Evolutionary conservation across 129 eudicot genomes (phyloP), one percentile per base, ranked within the genome.

Genomic region (Artemisia argyi): DNA sequence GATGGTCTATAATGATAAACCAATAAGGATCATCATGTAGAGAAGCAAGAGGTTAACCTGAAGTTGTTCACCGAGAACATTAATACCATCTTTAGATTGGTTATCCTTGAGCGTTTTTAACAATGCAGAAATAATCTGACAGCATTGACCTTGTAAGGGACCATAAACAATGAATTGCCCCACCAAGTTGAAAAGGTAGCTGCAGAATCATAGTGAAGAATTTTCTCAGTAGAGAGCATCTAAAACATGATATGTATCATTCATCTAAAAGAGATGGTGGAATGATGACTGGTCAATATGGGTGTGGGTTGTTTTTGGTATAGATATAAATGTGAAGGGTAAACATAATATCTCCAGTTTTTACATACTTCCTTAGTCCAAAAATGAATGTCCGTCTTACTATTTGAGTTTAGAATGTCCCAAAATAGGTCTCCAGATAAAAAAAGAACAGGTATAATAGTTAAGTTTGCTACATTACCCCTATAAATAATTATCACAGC

Each of bases 11-110:
- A 74, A 17, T 32, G 46, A 39, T 39, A 39, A 74, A 62, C 19
- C 20, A 66, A 16, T 49, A 32, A 47, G 47, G 35, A 55, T 46
- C 67, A 71, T 61, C 35, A 22, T 32, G 69, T 32, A 35, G 72
- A 61, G 20, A 68, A 22, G 68, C 18, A 17, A 65, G 57, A 66
- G 61, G 63, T 32, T 35, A 49, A 91, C 99, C 96, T 91, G 97
- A 79, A 95, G 96, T 66, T 88, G 97, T 86, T 90, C 99, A 59
- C 99, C 96, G 17, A 95, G 88, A 56, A 88, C 85, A 54, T 68
- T 73, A 66, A 80, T 74, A 69, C 86, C 74, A 20, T 81, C 85
- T 52, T 65, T 82, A 10, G 85, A 76, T 51, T 81, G 87, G 66
- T 76, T 69, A 11, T 73, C 79, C 59, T 79, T 87, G 16, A 84